These are phyloP conservation scores for Cytospora piceicola DNA, from an alignment of 2,329 filamentous ascomycete genomes.

Conservation along the genomic window DNA sequence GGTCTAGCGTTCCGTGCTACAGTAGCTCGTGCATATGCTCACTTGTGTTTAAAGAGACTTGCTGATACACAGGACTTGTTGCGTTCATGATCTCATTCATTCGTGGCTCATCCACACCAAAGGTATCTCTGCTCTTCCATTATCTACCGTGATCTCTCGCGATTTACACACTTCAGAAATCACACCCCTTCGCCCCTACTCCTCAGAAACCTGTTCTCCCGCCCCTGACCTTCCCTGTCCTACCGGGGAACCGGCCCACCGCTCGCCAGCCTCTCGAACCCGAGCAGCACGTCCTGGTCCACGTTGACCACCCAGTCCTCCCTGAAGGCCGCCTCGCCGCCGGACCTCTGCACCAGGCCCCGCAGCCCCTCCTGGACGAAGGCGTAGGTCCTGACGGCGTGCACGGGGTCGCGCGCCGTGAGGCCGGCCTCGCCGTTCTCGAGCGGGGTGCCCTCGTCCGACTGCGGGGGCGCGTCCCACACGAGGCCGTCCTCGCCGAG, in stretches of 20 bases:
- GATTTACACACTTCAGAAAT: not conserved
- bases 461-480: conserved; percentile 43
- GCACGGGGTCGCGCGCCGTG: conserved; percentile 65
- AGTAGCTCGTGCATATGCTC: not conserved
- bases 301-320: conserved; percentile 74
- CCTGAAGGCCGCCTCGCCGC: conserved; percentile 69
- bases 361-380: conserved; percentile 68
- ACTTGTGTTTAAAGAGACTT: not conserved
- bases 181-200: not conserved
- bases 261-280: conserved; percentile 56
- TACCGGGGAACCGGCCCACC: not conserved
- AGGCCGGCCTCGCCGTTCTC: conserved; percentile 58
- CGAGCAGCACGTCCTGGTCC: conserved; percentile 70
- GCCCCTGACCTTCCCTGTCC: not conserved
- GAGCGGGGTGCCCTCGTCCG: conserved; percentile 61
- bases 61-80: not conserved
- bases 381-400: conserved; percentile 64
- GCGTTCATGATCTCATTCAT: conserved; percentile 17
- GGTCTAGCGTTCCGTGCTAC: not conserved
- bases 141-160: conserved; percentile 4
- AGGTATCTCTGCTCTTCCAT: conserved; percentile 21
- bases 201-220: not conserved
- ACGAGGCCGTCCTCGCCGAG: conserved; percentile 58
- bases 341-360: conserved; percentile 60
- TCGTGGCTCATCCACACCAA: conserved; percentile 16